Evolutionary conservation across 2,329 filamentous ascomycete genomes (phyloP), one percentile per base, ranked within the genome.

Genomic region (Massarina eburnea): DNA sequence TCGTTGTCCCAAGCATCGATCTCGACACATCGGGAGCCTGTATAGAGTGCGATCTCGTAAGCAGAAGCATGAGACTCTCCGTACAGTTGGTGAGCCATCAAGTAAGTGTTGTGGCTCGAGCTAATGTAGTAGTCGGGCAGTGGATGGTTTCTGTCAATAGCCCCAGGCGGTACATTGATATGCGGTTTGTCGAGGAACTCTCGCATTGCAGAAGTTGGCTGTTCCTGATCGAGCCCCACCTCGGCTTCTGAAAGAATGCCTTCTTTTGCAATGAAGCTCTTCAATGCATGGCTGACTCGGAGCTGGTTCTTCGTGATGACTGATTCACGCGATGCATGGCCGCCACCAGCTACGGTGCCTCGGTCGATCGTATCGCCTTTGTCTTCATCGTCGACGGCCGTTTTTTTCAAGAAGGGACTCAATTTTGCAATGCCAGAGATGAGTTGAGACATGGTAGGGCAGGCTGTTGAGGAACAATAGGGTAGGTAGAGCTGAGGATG

Each of bases 91-190:
- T 88, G 83, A 0, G 84, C 85, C 57, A 84, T 74, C 20, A 89
- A 73, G 57, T 89, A 89, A 0, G 85, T 89, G 67, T 89, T 89
- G 71, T 89, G 85, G 52, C 82, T 86, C 3, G 83, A 86, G 67
- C 82, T 86, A 69, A 89, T 81, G 59, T 83, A 88, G 67, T 89
- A 89, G 53, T 87, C 83, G 1, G 84, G 80, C 18, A 89, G 70
- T 1, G 84, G 80, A 52, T 82, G 74, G 9, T 77, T 80, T 45
- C 81, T 73, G 58, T 85, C 81, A 8, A 77, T 76, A 10, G 84
- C 66, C 42, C 76, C 68, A 2, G 64, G 49, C 0, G 84, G 83
- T 1, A 85, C 80, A 29, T 73, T 60, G 56, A 84, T 77, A 64
- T 85, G 80, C 24, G 80, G 76, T 53, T 75, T 79, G 49, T 78